Percentiles rank a stretch among this genome's conserved stretches.
Evolutionary conservation across 768 basidiomycete genomes (phyloP).

Genomic region (Mrakia blollopis): DNA sequence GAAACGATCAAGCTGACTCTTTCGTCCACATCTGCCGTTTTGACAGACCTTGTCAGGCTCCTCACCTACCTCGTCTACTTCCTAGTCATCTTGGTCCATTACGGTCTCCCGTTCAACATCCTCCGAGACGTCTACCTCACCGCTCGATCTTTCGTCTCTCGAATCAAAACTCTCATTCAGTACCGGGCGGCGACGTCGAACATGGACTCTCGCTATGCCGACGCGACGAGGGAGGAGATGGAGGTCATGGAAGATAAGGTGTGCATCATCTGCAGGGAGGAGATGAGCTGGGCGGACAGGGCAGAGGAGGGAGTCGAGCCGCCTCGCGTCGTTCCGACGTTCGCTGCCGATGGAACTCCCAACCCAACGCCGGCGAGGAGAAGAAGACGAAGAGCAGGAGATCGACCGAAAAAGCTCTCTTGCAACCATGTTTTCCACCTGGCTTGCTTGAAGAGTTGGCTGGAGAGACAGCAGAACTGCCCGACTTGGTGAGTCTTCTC

Average conservation of each 20-base stretch:
- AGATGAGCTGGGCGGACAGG: slow-evolving; percentile 56
- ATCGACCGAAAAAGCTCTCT: slow-evolving; percentile 90
- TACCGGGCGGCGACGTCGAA: slow-evolving; percentile 92
- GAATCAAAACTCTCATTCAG: slow-evolving; percentile 79
- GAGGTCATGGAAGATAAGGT: slow-evolving; percentile 75
- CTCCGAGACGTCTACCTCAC: slow-evolving; percentile 96
- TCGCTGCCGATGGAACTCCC: slow-evolving; percentile 64
- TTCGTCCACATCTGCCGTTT: background rate
- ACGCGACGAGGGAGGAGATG: slow-evolving; percentile 82
- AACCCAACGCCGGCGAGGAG: background rate
- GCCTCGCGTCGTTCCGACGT: background rate
- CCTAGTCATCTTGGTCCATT: slow-evolving; percentile 86
- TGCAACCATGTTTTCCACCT: slow-evolving; percentile 99
- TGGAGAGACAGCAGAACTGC: slow-evolving; percentile 97
- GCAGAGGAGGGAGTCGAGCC: slow-evolving; percentile 20
- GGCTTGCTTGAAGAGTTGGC: slow-evolving; percentile 92
- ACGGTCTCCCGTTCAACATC: slow-evolving; percentile 83
- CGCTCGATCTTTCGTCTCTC: slow-evolving; percentile 80
- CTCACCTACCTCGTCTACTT: slow-evolving; percentile 91
- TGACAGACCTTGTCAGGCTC: slow-evolving; percentile 83
- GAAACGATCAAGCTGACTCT: too few relatives aligned
- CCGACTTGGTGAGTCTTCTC: slow-evolving; percentile 77
- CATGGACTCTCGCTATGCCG: slow-evolving; percentile 93
- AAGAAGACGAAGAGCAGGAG: slow-evolving; percentile 39
- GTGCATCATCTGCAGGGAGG: slow-evolving; percentile 97